Evolutionary conservation across 1,139 yeast species (phyloP).

Genomic region (Martiniozyma asiatica): DNA sequence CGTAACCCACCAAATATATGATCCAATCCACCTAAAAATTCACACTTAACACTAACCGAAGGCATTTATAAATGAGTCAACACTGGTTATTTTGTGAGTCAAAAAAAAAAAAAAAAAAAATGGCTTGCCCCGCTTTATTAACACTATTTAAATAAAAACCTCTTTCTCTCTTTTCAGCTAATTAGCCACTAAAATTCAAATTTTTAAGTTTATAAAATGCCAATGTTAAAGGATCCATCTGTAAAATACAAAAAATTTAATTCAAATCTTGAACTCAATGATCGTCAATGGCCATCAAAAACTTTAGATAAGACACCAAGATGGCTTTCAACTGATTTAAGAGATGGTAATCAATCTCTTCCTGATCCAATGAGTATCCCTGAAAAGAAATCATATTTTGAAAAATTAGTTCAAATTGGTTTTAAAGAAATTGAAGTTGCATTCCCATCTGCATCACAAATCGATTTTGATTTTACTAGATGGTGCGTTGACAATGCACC

Average conservation of each 20-base stretch:
- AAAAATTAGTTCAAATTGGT: slow-evolving; percentile 77
- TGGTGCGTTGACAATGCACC: slow-evolving; percentile 90
- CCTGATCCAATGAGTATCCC: slow-evolving; percentile 94
- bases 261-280: slow-evolving; percentile 46
- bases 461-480: slow-evolving; percentile 91
- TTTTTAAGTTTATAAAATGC: no score
- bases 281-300: slow-evolving; percentile 81
- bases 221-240: slow-evolving; percentile 64
- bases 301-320: slow-evolving; percentile 74
- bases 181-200: no score
- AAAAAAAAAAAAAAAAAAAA: no score
- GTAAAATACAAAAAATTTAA: slow-evolving; percentile 62
- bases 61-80: no score
- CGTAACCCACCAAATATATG: slow-evolving; percentile 36
- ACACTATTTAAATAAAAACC: no score
- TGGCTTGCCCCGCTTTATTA: no score
- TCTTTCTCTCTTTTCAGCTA: no score
- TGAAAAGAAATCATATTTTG: slow-evolving; percentile 82
- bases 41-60: slow-evolving; percentile 9
- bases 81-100: no score
- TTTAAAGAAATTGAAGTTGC: slow-evolving; percentile 96
- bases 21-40: slow-evolving; percentile 37
- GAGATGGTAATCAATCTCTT: slow-evolving; percentile 95
- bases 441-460: slow-evolving; percentile 92
- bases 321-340: slow-evolving; percentile 90